phyloP scores from a whole-genome alignment of 257 asterid genomes.

The Nicotiana otophora region DNA sequence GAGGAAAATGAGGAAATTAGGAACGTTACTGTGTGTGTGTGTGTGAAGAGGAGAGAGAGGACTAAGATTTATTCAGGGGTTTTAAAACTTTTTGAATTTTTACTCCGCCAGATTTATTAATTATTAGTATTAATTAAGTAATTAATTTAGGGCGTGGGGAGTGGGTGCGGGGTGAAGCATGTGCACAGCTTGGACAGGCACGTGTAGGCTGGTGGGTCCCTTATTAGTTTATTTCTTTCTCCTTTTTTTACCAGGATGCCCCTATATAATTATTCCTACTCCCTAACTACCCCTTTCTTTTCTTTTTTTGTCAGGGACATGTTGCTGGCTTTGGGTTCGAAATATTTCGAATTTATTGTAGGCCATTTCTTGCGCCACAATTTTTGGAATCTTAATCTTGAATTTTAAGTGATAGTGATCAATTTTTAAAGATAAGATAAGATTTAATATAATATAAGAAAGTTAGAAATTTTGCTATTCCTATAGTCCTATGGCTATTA shows the following conservation, averaged over 20 bases:
- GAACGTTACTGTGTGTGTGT: constrained; percentile 4
- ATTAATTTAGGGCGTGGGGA: background rate
- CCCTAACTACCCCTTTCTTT: constrained; percentile 3
- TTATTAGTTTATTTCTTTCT: background rate
- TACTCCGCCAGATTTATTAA: constrained; percentile 14
- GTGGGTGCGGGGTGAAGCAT: constrained; percentile 12
- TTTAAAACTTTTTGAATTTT: constrained; percentile 12
- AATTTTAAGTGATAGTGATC: background rate
- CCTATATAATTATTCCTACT: background rate
- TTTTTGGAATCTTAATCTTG: background rate
- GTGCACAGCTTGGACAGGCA: constrained; percentile 32
- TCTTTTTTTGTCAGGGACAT: background rate
- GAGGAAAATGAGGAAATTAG: background rate
- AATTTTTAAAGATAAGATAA: background rate
- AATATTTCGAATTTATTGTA: background rate
- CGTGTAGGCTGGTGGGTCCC: constrained; percentile 17
- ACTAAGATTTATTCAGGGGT: background rate
- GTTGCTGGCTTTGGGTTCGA: background rate
- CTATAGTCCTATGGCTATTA: too few relatives aligned
- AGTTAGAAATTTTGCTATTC: background rate
- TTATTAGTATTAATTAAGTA: background rate
- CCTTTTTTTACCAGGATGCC: background rate
- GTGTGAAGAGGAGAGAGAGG: background rate
- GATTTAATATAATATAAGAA: background rate
- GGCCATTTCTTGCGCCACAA: background rate